These are phyloP conservation scores for Sclerotinia trifoliorum DNA, from an alignment of 2,329 filamentous ascomycete genomes.

Conservation along the genomic window DNA sequence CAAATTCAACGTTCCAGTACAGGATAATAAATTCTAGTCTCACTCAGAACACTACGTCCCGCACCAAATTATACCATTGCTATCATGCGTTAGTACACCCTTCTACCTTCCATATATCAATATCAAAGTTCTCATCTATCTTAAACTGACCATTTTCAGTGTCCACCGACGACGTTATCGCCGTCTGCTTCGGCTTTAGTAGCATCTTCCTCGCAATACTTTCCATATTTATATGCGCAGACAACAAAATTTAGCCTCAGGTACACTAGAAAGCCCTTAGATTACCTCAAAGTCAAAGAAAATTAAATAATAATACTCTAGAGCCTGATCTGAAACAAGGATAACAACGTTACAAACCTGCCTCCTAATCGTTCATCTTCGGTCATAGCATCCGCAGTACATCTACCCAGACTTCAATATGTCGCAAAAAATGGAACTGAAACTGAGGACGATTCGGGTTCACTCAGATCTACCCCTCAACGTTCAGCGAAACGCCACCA, in stretches of 20 bases:
- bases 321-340: background rate
- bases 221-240: background rate
- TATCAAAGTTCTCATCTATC: background rate
- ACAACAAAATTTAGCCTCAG: background rate
- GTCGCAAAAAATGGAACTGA: too few relatives aligned
- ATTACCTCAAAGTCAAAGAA: background rate
- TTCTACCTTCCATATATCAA: background rate
- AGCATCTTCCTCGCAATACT: background rate
- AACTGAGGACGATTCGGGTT: background rate
- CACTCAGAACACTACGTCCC: background rate
- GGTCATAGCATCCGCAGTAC: background rate
- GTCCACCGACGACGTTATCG: background rate
- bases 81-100: background rate
- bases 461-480: rapidly evolving
- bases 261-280: background rate
- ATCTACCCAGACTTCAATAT: background rate
- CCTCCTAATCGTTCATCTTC: background rate
- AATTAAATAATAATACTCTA: background rate
- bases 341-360: background rate
- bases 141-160: background rate
- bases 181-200: background rate
- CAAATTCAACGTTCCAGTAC: too few relatives aligned
- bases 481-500: background rate
- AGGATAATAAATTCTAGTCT: too few relatives aligned
- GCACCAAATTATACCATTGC: background rate